Percentiles rank a stretch among this genome's conserved stretches.
phyloP scores from a whole-genome alignment of 176 grass and related monocot genomes.

The Lolium rigidum region DNA sequence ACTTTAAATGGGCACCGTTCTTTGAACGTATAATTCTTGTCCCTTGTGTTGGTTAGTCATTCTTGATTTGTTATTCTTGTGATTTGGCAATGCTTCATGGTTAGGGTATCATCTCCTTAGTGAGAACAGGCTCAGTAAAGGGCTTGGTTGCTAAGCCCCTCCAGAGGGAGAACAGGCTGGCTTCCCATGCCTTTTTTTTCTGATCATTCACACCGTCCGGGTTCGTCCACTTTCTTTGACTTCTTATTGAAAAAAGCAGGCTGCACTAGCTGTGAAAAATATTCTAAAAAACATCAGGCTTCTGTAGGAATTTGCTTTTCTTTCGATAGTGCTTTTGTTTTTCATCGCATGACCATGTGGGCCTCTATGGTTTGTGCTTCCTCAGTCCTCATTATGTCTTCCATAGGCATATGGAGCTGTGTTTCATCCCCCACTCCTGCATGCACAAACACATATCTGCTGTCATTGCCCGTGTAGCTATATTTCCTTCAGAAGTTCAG shows the following conservation, averaged over 20 bases:
- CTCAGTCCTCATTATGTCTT: slow-evolving; percentile 27
- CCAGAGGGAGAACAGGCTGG: slow-evolving; percentile 16
- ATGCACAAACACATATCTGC: slow-evolving; percentile 4
- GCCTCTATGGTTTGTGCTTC: slow-evolving; percentile 41
- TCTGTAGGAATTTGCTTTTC: slow-evolving; percentile 25
- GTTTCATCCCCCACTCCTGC: slow-evolving; percentile 16
- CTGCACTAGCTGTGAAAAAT: slow-evolving; percentile 32
- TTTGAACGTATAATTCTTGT: slow-evolving; percentile 59
- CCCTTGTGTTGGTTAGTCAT: slow-evolving; percentile 53
- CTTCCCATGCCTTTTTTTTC: slow-evolving; percentile 33
- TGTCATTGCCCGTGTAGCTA: background rate
- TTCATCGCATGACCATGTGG: slow-evolving; percentile 27
- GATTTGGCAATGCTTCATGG: slow-evolving; percentile 39
- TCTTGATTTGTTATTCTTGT: slow-evolving; percentile 37
- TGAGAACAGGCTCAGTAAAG: slow-evolving; percentile 46
- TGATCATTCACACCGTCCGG: slow-evolving; percentile 40
- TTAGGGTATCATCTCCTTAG: slow-evolving; percentile 49
- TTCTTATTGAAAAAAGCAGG: slow-evolving; percentile 41
- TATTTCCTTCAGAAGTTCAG: background rate
- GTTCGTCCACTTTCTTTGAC: slow-evolving; percentile 34
- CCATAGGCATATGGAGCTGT: slow-evolving; percentile 1
- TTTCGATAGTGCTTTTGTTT: slow-evolving; percentile 32
- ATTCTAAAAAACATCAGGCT: slow-evolving; percentile 32
- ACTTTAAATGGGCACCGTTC: slow-evolving; percentile 52
- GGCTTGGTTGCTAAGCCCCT: slow-evolving; percentile 25